Evolutionary conservation across 1,284 basidiomycete species (phyloP).

Genomic region (Meripilus lineatus): DNA sequence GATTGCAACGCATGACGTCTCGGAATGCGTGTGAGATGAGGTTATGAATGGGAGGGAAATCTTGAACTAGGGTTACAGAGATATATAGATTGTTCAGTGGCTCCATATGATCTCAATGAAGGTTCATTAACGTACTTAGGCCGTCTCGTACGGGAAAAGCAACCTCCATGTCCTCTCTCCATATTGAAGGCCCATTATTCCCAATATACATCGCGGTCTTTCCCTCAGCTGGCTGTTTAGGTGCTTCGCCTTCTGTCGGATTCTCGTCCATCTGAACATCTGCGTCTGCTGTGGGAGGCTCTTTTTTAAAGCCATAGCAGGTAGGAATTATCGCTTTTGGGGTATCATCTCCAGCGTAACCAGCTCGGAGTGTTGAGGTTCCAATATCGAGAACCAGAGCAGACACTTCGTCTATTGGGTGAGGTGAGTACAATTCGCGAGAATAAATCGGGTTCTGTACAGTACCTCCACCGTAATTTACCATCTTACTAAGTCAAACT

Average conservation of each 20-base stretch:
- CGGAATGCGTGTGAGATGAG: conserved; percentile 75
- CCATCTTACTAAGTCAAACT: conserved; percentile 51
- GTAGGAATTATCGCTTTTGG: conserved; percentile 92
- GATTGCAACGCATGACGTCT: conserved; percentile 68
- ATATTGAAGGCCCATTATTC: conserved; percentile 89
- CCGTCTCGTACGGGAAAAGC: conserved; percentile 84
- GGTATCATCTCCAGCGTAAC: conserved; percentile 96
- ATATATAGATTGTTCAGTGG: too few relatives aligned
- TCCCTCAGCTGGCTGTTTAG: conserved; percentile 24
- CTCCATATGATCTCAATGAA: conserved; percentile 1
- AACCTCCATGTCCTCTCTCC: conserved; percentile 86
- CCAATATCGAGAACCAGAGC: conserved; percentile 96
- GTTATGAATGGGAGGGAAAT: conserved; percentile 72
- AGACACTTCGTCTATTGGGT: conserved; percentile 78
- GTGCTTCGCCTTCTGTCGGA: conserved; percentile 26
- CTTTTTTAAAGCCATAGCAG: conserved; percentile 71
- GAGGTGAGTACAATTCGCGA: not conserved
- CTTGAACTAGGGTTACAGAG: conserved; percentile 55
- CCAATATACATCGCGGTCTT: conserved; percentile 79
- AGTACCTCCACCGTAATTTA: conserved; percentile 70
- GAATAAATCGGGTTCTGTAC: not conserved
- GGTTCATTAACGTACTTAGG: conserved; percentile 55
- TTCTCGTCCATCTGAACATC: conserved; percentile 58
- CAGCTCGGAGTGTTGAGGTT: conserved; percentile 83
- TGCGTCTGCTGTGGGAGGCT: conserved; percentile 32